phyloP scores from a whole-genome alignment of 768 basidiomycete species.

The Collybia sordida region DNA sequence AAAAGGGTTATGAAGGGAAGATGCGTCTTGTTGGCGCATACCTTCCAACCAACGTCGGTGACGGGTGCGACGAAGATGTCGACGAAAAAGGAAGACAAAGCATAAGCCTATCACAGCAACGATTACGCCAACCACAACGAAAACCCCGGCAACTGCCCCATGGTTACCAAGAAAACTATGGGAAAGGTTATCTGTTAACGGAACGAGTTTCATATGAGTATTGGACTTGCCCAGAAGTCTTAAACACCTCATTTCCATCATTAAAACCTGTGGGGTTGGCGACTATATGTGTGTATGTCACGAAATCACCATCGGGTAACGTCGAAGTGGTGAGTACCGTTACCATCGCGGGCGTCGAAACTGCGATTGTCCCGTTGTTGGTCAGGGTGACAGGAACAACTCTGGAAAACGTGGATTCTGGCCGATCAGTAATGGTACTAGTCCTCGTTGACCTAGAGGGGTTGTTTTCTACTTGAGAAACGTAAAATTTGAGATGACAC shows the following conservation, averaged over 20 bases:
- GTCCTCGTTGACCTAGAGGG: constrained; percentile 22
- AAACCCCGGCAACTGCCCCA: constrained; percentile 72
- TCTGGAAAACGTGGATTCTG: constrained; percentile 43
- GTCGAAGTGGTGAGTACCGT: constrained; percentile 48
- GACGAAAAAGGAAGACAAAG: constrained; percentile 42
- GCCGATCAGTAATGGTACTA: constrained; percentile 39
- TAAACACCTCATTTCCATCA: constrained; percentile 13
- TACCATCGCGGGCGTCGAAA: constrained; percentile 44
- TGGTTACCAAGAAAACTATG: constrained; percentile 64
- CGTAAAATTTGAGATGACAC: background rate
- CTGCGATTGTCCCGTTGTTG: constrained; percentile 34
- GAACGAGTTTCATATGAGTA: background rate
- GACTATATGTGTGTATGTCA: constrained; percentile 52
- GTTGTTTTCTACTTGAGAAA: background rate
- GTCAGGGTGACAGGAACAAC: constrained; percentile 42
- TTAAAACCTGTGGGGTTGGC: constrained; percentile 45
- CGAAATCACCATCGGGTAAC: constrained; percentile 38
- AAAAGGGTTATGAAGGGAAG: constrained; percentile 35
- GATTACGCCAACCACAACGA: constrained; percentile 63
- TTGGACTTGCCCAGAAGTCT: constrained; percentile 23
- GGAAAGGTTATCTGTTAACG: background rate
- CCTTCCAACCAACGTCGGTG: constrained; percentile 35
- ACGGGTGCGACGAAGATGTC: constrained; percentile 36
- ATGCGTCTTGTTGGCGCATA: constrained; percentile 32
- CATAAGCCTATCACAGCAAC: constrained; percentile 45